These are phyloP conservation scores for Golubevia sp. DNA, from an alignment of 1,284 basidiomycete genomes.

Conservation along the genomic window DNA sequence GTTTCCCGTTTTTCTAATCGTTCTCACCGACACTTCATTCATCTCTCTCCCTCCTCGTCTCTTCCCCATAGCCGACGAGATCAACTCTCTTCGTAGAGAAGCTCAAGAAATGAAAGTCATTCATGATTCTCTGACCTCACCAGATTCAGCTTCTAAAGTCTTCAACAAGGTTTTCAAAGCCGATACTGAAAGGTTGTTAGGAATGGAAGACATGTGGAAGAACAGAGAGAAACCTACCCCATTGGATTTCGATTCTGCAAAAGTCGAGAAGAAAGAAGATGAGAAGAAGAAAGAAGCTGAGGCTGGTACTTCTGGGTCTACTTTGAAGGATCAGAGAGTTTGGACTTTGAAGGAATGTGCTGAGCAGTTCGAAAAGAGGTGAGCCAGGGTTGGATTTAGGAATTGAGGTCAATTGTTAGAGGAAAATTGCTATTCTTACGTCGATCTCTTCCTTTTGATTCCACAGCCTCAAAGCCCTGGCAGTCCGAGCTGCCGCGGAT, in stretches of 20 bases:
- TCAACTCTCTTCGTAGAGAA: conserved; percentile 84
- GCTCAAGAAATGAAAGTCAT: conserved; percentile 84
- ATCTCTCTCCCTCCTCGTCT: neutral
- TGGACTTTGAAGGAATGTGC: conserved; percentile 15
- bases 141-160: conserved; percentile 72
- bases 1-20: neutral
- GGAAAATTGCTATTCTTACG: too few species aligned
- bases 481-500: conserved; percentile 73
- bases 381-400: too few species aligned
- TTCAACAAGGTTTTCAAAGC: conserved; percentile 90
- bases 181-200: conserved; percentile 85
- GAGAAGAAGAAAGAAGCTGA: conserved; percentile 40
- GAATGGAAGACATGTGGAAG: conserved; percentile 99
- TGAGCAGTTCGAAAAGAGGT: too few species aligned
- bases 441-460: too few species aligned
- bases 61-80: conserved; percentile 75
- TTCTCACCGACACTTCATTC: neutral
- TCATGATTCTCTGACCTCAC: conserved; percentile 65
- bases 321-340: conserved; percentile 27
- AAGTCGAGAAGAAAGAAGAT: conserved; percentile 67
- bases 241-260: conserved; percentile 78
- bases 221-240: conserved; percentile 81
- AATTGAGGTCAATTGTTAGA: too few species aligned
- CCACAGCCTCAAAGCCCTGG: conserved; percentile 75
- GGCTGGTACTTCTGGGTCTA: conserved; percentile 21